phyloP scores from a whole-genome alignment of 345 rosid genomes.

The Pugionium cornutum region DNA sequence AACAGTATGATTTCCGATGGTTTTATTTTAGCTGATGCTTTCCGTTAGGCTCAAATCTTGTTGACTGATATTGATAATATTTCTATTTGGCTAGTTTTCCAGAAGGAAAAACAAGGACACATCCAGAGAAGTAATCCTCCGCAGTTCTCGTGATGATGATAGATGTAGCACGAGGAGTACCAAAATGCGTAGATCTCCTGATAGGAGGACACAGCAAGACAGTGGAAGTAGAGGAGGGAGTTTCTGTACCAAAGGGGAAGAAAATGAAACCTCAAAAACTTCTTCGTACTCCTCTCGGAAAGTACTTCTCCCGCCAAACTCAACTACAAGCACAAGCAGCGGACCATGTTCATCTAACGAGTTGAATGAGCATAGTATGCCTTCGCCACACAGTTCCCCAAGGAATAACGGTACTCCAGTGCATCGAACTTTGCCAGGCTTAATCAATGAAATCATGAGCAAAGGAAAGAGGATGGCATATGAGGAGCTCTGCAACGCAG shows the following conservation, averaged over 20 bases:
- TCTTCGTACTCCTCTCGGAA: slow-evolving; percentile 36
- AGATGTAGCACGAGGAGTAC: slow-evolving; percentile 57
- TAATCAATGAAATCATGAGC: slow-evolving; percentile 93
- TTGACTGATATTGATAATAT: slow-evolving; percentile 38
- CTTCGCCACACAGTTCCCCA: slow-evolving; percentile 65
- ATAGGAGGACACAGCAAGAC: slow-evolving; percentile 60
- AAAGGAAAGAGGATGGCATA: slow-evolving; percentile 90
- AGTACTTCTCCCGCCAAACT: slow-evolving; percentile 45
- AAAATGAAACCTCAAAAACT: slow-evolving; percentile 43
- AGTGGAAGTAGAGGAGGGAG: slow-evolving; percentile 49
- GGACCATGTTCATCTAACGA: slow-evolving; percentile 81
- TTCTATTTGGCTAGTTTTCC: slow-evolving; percentile 51
- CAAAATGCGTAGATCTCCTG: slow-evolving; percentile 60
- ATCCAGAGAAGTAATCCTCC: slow-evolving; percentile 51
- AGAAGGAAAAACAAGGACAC: slow-evolving; percentile 76
- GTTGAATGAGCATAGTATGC: slow-evolving; percentile 58
- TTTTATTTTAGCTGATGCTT: no score
- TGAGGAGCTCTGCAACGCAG: slow-evolving; percentile 94
- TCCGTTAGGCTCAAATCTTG: neutral
- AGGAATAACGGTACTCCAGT: slow-evolving; percentile 51
- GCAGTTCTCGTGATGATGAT: slow-evolving; percentile 54
- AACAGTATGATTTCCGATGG: slow-evolving; percentile 49
- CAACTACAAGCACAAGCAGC: slow-evolving; percentile 64
- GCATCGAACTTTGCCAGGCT: slow-evolving; percentile 80
- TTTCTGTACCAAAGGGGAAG: slow-evolving; percentile 50